Conservation (phyloP, 345 rosid genomes). For the Eucalyptus cloeziana region DNA sequence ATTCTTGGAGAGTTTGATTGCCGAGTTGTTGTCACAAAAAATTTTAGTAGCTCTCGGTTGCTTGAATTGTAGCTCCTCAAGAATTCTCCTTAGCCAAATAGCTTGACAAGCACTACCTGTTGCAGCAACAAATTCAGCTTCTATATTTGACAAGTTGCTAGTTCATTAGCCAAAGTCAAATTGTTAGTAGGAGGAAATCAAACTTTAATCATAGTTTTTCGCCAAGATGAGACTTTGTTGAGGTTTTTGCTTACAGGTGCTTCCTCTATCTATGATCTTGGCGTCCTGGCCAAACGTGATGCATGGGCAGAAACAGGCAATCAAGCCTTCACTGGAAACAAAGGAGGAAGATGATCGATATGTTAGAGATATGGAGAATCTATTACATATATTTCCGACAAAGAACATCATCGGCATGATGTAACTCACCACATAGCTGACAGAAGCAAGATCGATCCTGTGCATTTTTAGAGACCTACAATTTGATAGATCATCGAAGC, state of each 20-base stretch:
- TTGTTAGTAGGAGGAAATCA: not conserved
- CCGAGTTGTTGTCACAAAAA: too few species aligned
- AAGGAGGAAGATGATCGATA: not conserved
- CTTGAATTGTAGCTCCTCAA: too few species aligned
- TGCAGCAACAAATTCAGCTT: too few species aligned
- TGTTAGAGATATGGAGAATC: not conserved
- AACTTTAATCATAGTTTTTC: not conserved
- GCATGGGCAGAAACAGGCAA: constrained; percentile 6
- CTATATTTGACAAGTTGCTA: not conserved
- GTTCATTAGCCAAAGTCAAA: not conserved
- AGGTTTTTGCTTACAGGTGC: not conserved
- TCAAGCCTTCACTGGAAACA: not conserved
- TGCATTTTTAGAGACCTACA: not conserved
- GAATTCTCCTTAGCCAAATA: too few species aligned
- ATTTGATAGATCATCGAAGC: constrained; percentile 3
- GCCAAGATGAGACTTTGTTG: not conserved
- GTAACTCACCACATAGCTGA: not conserved
- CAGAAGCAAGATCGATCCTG: not conserved
- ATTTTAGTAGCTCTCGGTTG: too few species aligned
- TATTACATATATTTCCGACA: too few species aligned
- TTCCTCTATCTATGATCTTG: constrained; percentile 7
- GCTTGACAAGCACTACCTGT: too few species aligned
- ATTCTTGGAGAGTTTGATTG: too few species aligned
- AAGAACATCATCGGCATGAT: not conserved
- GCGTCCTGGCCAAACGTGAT: constrained; percentile 9